phyloP scores from a whole-genome alignment of 2,329 filamentous ascomycete genomes.

The Pyricularia sp. region DNA sequence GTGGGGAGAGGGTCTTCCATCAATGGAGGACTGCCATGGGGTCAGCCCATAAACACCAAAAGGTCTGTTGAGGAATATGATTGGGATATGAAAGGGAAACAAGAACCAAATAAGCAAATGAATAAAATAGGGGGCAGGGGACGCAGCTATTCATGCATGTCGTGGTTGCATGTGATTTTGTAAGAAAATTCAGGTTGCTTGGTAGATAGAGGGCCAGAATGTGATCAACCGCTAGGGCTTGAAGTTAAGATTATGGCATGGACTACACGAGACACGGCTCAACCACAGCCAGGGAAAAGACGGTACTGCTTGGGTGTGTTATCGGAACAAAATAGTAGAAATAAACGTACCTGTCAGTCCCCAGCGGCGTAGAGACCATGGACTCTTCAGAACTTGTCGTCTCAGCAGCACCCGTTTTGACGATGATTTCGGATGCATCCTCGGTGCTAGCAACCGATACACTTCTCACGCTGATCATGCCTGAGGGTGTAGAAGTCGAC shows the following conservation, averaged over 20 bases:
- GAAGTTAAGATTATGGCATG: neutral
- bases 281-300: neutral
- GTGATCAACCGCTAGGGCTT: neutral
- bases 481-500: neutral
- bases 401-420: slow-evolving; percentile 33
- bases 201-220: neutral
- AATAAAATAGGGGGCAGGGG: neutral
- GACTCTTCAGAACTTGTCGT: slow-evolving; percentile 19
- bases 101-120: neutral
- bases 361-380: neutral
- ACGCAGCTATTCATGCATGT: neutral
- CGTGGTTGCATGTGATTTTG: neutral
- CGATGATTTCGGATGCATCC: slow-evolving; percentile 32
- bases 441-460: slow-evolving; percentile 9
- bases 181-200: neutral
- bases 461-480: neutral
- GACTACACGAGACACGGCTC: neutral
- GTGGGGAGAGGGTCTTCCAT: neutral
- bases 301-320: neutral
- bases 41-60: neutral
- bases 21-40: neutral
- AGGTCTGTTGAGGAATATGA: too few relatives aligned
- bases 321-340: neutral
- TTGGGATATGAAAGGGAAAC: neutral
- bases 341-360: slow-evolving; percentile 1